These are phyloP conservation scores for Fistulifera solaris DNA, from an alignment of 108 stramenopile genomes.

Conservation along the genomic window DNA sequence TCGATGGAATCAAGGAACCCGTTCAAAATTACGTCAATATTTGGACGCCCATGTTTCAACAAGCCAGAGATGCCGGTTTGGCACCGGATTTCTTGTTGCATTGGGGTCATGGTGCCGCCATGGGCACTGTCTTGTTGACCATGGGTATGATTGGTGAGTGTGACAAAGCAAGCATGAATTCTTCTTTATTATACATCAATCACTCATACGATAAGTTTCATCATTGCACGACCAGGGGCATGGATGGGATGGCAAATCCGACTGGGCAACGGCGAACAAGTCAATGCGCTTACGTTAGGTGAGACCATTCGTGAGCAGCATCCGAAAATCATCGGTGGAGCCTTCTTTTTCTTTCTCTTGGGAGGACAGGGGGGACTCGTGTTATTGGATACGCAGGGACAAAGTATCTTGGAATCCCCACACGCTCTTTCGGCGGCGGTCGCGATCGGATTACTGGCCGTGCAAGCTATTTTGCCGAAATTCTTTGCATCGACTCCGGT, in stretches of 20 bases:
- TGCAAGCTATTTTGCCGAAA: conserved; percentile 33
- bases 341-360: conserved; percentile 41
- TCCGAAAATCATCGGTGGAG: conserved; percentile 32
- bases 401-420: conserved; percentile 25
- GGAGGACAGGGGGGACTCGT: conserved; percentile 49
- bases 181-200: neutral
- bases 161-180: neutral
- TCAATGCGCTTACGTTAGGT: conserved; percentile 31
- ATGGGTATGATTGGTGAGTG: conserved; percentile 25
- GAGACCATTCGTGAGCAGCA: conserved; percentile 43
- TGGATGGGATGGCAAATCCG: conserved; percentile 42
- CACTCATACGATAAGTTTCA: too few species aligned
- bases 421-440: conserved; percentile 34
- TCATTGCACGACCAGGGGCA: neutral
- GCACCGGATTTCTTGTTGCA: conserved; percentile 29
- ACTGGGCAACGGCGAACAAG: conserved; percentile 31
- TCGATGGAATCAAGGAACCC: conserved; percentile 26
- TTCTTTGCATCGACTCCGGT: conserved; percentile 14
- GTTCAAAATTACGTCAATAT: conserved; percentile 32
- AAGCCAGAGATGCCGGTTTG: conserved; percentile 25
- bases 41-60: conserved; percentile 30
- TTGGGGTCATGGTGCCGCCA: conserved; percentile 39
- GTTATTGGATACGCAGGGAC: conserved; percentile 26
- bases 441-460: conserved; percentile 14
- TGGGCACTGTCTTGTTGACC: conserved; percentile 25